Conservation (phyloP, 192 early-diverging fungal species). For the Gamsiella multidivaricata region DNA sequence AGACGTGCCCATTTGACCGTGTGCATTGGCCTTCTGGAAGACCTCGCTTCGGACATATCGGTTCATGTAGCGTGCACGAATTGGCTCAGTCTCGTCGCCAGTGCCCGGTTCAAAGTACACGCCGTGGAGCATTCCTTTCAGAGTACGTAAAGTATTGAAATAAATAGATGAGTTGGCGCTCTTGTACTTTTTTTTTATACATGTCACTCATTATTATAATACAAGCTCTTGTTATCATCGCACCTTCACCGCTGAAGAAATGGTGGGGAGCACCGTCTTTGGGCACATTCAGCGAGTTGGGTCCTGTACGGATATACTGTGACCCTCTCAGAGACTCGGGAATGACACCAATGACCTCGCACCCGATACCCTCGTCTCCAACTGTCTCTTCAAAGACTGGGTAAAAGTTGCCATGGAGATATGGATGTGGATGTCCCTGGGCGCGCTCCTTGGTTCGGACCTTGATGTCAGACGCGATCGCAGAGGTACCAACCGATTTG, state of each 20-base stretch:
- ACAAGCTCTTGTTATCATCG: constrained; percentile 4
- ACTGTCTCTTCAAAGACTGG: constrained; percentile 50
- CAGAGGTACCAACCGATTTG: constrained; percentile 1
- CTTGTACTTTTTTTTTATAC: too few relatives aligned
- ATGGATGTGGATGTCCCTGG: constrained; percentile 36
- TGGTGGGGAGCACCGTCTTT: constrained; percentile 19
- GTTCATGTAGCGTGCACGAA: constrained; percentile 45
- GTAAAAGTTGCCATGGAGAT: constrained; percentile 44
- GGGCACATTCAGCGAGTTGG: constrained; percentile 29
- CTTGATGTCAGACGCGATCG: constrained; percentile 18
- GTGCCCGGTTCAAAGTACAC: constrained; percentile 30
- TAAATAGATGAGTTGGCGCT: background rate
- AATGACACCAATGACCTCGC: constrained; percentile 34
- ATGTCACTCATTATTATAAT: background rate
- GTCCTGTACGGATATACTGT: constrained; percentile 46
- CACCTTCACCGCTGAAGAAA: constrained; percentile 39
- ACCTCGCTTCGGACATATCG: constrained; percentile 34
- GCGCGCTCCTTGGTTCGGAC: constrained; percentile 5
- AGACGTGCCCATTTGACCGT: constrained; percentile 6
- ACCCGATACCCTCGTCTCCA: constrained; percentile 42
- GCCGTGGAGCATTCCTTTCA: constrained; percentile 42
- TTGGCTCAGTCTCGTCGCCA: background rate
- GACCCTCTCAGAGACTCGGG: constrained; percentile 26
- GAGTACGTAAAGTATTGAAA: background rate
- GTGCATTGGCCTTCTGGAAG: constrained; percentile 19